phyloP scores from a whole-genome alignment of 2,329 filamentous ascomycete genomes.

The Teratosphaeria epicoccoides region DNA sequence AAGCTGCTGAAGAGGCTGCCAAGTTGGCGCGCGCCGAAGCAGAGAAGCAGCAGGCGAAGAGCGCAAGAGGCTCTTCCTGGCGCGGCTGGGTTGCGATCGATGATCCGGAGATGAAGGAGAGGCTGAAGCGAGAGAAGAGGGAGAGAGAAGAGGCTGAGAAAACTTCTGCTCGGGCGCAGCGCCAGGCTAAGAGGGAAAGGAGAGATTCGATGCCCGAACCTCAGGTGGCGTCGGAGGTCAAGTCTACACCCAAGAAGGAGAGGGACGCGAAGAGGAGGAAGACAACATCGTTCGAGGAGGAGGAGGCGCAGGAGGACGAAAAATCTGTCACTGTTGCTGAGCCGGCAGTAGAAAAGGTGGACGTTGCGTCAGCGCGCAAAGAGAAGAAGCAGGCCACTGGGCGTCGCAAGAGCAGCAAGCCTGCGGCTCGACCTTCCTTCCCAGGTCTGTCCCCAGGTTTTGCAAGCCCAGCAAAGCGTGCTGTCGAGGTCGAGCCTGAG shows the following conservation, averaged over 20 bases:
- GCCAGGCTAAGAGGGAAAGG: slow-evolving; percentile 13
- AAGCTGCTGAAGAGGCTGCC: slow-evolving; percentile 17
- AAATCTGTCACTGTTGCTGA: not conserved
- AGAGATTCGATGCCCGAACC: slow-evolving; percentile 3
- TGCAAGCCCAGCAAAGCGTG: not conserved
- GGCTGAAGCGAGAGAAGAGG: slow-evolving; percentile 19
- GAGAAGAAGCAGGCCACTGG: not conserved
- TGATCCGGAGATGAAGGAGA: slow-evolving; percentile 19
- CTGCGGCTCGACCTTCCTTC: not conserved
- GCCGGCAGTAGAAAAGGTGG: not conserved
- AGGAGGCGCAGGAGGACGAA: not conserved
- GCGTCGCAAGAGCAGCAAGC: not conserved
- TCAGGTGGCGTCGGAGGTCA: slow-evolving; percentile 2
- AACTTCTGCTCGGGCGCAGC: slow-evolving; percentile 18
- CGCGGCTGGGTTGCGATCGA: slow-evolving; percentile 23
- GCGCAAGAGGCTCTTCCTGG: slow-evolving; percentile 18
- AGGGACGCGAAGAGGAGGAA: slow-evolving; percentile 5
- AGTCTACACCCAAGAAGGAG: slow-evolving; percentile 1
- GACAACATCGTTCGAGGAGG: slow-evolving; percentile 3
- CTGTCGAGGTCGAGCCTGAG: not conserved
- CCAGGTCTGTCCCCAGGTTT: not conserved
- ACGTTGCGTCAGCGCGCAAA: not conserved
- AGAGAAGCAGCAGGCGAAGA: slow-evolving; percentile 19
- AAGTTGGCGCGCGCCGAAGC: slow-evolving; percentile 20
- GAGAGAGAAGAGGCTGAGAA: slow-evolving; percentile 20